These are phyloP conservation scores for Flaveria trinervia DNA, from an alignment of 129 eudicot species.

Conservation along the genomic window DNA sequence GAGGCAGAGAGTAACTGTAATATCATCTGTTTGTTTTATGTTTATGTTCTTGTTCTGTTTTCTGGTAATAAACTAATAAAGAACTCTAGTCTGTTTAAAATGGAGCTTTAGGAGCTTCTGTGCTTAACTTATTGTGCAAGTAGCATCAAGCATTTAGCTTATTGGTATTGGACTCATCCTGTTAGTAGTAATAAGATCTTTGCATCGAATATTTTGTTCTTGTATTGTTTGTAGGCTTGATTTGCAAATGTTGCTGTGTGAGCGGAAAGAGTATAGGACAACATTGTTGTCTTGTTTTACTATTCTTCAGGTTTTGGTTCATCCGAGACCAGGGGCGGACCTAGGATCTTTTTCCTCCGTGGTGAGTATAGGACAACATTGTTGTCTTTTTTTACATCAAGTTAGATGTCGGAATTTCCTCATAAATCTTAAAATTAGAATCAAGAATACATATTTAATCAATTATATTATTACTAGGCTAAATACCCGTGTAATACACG, in stretches of 20 bases:
- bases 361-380: no score
- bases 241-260: background rate
- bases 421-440: no score
- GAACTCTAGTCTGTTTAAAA: background rate
- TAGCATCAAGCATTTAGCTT: constrained; percentile 13
- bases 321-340: background rate
- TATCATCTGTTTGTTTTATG: background rate
- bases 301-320: background rate
- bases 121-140: constrained; percentile 23
- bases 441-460: no score
- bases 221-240: background rate
- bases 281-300: background rate
- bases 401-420: no score
- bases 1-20: constrained; percentile 43
- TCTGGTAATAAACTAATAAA: constrained; percentile 3
- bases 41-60: constrained; percentile 6
- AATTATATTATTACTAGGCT: no score
- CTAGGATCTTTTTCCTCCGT: no score
- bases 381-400: no score
- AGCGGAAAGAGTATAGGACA: background rate
- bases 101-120: constrained; percentile 7
- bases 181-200: constrained; percentile 1
- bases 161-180: constrained; percentile 18
- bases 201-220: constrained; percentile 8
- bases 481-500: no score